A percentile compares a stretch with the other conserved stretches of the same genome.
These are phyloP conservation scores for Pseudopyrenochaeta lycopersici DNA, from an alignment of 2,329 filamentous ascomycete genomes.

Conservation along the genomic window DNA sequence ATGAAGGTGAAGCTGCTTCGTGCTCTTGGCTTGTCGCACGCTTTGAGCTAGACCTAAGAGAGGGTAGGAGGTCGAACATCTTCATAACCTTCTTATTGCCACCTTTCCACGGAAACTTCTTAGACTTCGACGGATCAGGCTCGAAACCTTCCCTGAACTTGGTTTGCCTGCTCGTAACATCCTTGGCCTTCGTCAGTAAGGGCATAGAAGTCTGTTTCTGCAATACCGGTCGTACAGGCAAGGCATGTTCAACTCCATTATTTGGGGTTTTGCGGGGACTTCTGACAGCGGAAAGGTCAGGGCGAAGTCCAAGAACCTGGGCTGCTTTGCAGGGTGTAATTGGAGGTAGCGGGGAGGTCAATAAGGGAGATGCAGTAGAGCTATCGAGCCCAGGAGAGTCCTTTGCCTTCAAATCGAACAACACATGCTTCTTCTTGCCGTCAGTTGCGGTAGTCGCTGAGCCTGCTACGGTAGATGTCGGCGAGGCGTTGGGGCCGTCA, in stretches of 20 bases:
- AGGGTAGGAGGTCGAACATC: conserved; percentile 21
- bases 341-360: conserved; percentile 24
- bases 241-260: conserved; percentile 4
- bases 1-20: neutral
- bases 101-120: conserved; percentile 6
- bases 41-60: conserved; percentile 8
- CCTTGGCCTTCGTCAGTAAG: conserved; percentile 4
- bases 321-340: conserved; percentile 32
- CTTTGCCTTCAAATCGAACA: conserved; percentile 23
- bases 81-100: conserved; percentile 20
- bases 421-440: conserved; percentile 26
- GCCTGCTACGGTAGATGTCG: conserved; percentile 2
- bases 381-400: conserved; percentile 11
- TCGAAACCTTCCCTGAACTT: conserved; percentile 17
- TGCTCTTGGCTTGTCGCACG: conserved; percentile 4
- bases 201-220: conserved; percentile 5
- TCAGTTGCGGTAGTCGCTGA: conserved; percentile 9
- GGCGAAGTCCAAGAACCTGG: conserved; percentile 26
- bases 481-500: conserved; percentile 1
- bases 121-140: conserved; percentile 11
- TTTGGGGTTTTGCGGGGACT: neutral
- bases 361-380: conserved; percentile 6
- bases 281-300: conserved; percentile 1
- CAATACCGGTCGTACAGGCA: conserved; percentile 10
- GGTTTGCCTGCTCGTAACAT: conserved; percentile 6